A percentile compares a stretch with the other conserved stretches of the same genome.
Evolutionary conservation across 2,329 filamentous ascomycete species (phyloP).

Genomic region (Ophiocordyceps camponoti-leonardi): DNA sequence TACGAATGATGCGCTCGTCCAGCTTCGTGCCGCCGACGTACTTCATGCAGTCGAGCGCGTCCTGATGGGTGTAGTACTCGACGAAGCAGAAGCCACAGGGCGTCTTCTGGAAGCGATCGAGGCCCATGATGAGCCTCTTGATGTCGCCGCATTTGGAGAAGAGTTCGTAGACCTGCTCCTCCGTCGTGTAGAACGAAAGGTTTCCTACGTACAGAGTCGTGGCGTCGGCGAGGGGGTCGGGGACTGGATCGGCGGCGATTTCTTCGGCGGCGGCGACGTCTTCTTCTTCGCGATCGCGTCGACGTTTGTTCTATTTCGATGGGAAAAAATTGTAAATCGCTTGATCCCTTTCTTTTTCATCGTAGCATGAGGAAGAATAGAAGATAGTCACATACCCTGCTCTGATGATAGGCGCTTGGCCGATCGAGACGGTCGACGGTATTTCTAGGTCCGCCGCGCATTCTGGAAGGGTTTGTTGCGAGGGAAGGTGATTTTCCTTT

Average conservation of each 20-base stretch:
- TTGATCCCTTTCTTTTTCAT: too few relatives aligned
- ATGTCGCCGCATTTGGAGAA: conserved; percentile 96
- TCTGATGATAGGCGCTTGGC: conserved; percentile 84
- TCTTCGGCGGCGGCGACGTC: conserved; percentile 31
- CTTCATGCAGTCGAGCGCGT: conserved; percentile 95
- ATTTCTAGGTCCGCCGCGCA: conserved; percentile 25
- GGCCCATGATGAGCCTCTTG: conserved; percentile 93
- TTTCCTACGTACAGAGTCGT: conserved; percentile 97
- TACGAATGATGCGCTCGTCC: conserved; percentile 90
- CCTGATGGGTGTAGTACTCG: conserved; percentile 96
- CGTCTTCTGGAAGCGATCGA: conserved; percentile 93
- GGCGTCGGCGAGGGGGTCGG: conserved; percentile 65
- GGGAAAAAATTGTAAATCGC: too few relatives aligned
- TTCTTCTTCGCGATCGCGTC: conserved; percentile 43
- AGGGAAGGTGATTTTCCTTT: too few relatives aligned
- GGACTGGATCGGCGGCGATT: conserved; percentile 24
- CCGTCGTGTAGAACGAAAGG: conserved; percentile 95
- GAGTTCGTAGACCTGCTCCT: conserved; percentile 96
- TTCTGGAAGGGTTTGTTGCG: background rate
- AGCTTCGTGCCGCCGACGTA: conserved; percentile 97
- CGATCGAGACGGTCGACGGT: conserved; percentile 88
- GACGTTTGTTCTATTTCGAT: conserved; percentile 50
- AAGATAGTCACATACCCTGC: conserved; percentile 39
- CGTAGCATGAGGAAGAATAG: background rate
- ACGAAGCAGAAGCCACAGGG: conserved; percentile 99